Conservation (phyloP, 257 asterid species). For the Gentiana straminea region DNA sequence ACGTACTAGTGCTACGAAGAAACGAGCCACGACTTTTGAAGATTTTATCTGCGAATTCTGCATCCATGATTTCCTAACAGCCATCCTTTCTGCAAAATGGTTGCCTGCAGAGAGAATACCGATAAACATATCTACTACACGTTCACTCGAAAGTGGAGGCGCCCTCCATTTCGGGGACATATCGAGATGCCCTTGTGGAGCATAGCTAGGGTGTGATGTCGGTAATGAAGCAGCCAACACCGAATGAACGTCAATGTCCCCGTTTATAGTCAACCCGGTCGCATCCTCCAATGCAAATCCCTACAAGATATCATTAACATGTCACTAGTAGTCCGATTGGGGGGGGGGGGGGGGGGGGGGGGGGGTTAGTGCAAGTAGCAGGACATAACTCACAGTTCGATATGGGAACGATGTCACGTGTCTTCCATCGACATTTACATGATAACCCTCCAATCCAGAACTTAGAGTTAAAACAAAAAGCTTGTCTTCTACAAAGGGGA, state of each 20-base stretch:
- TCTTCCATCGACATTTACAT: conserved; percentile 80
- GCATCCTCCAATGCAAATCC: conserved; percentile 96
- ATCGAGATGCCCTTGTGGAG: conserved; percentile 86
- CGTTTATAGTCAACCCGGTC: conserved; percentile 73
- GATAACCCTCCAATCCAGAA: conserved; percentile 96
- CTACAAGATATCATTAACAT: conserved; percentile 19
- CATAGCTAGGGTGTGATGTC: conserved; percentile 77
- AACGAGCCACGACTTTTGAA: conserved; percentile 72
- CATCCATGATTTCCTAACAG: conserved; percentile 94
- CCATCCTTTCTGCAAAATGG: conserved; percentile 98
- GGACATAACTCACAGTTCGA: conserved; percentile 56
- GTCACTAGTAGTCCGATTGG: conserved; percentile 5
- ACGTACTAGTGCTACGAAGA: conserved; percentile 89
- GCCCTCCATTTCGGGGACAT: conserved; percentile 78
- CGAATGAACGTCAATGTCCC: conserved; percentile 68
- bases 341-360: too few species aligned
- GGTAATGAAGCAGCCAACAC: conserved; percentile 89
- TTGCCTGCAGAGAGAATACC: conserved; percentile 95
- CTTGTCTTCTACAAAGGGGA: conserved; percentile 73
- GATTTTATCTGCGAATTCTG: conserved; percentile 62
- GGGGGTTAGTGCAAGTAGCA: background rate
- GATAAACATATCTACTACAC: conserved; percentile 67
- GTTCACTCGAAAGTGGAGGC: conserved; percentile 48
- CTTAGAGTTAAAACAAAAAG: conserved; percentile 85
- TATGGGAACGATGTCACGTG: conserved; percentile 92